phyloP scores from a whole-genome alignment of 1,284 basidiomycete genomes.

The Anthracocystis walkeri region DNA sequence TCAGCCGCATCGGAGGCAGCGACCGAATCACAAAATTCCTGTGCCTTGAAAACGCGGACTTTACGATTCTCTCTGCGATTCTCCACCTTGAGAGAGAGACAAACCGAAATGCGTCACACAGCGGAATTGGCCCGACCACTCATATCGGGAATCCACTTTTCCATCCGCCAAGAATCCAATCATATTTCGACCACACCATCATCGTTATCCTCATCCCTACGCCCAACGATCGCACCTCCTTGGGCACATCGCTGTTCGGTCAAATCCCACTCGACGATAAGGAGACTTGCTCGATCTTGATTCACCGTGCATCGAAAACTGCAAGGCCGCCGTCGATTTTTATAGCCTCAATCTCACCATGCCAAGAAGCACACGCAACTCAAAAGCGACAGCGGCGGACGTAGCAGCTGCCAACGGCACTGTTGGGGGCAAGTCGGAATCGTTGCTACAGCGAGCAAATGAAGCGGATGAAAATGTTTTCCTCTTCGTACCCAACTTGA shows the following conservation, averaged over 20 bases:
- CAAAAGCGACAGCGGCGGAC: slow-evolving; percentile 36
- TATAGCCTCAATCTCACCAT: slow-evolving; percentile 9
- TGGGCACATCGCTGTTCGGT: not conserved
- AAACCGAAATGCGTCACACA: slow-evolving; percentile 24
- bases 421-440: slow-evolving; percentile 26
- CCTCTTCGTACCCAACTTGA: slow-evolving; percentile 93
- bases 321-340: not conserved
- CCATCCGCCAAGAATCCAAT: slow-evolving; percentile 2
- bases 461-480: slow-evolving; percentile 65
- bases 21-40: no score
- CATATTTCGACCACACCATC: not conserved
- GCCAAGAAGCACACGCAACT: slow-evolving; percentile 45
- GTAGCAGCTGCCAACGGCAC: slow-evolving; percentile 33
- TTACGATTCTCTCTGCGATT: not conserved
- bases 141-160: not conserved
- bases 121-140: not conserved
- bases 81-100: slow-evolving; percentile 1
- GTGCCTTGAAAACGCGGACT: not conserved
- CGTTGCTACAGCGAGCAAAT: slow-evolving; percentile 45
- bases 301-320: no score
- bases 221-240: not conserved
- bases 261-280: not conserved
- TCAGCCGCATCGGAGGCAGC: no score
- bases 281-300: no score
- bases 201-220: not conserved